Percentiles rank a stretch among this genome's conserved stretches.
These are phyloP conservation scores for Arabidopsis lyrata DNA, from an alignment of 441 rosid species.

Conservation along the genomic window DNA sequence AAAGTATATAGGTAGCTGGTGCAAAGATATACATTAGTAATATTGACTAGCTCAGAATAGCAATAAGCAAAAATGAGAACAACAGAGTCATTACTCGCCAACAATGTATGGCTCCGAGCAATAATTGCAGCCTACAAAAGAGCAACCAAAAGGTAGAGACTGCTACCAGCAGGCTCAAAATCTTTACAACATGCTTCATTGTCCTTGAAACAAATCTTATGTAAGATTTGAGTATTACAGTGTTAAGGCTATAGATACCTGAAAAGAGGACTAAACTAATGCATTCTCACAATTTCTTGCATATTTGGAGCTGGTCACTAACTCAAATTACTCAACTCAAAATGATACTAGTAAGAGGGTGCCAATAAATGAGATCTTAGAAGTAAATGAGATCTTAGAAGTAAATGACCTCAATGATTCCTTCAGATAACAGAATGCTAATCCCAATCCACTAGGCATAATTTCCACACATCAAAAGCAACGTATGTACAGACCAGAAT, in stretches of 20 bases:
- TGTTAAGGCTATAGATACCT: not conserved
- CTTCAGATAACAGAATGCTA: not conserved
- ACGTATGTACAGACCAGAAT: not conserved
- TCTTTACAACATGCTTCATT: slow-evolving; percentile 85
- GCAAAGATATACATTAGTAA: not conserved
- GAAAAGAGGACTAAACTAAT: not conserved
- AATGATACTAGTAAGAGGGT: not conserved
- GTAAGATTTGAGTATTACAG: not conserved
- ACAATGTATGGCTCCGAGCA: slow-evolving; percentile 66
- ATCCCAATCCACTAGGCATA: not conserved
- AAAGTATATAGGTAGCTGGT: slow-evolving; percentile 75
- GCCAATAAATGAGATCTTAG: not conserved
- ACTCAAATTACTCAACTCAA: not conserved
- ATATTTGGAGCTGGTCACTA: not conserved
- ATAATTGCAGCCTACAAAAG: slow-evolving; percentile 73
- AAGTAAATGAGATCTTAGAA: not conserved
- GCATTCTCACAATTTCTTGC: not conserved
- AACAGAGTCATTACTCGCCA: slow-evolving; percentile 57
- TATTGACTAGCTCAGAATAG: not conserved
- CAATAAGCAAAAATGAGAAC: not conserved
- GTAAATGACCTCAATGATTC: not conserved
- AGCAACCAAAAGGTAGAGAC: slow-evolving; percentile 73
- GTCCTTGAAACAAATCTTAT: not conserved
- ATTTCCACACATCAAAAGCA: not conserved
- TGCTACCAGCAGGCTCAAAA: slow-evolving; percentile 60